Evolutionary conservation across 345 rosid species (phyloP), one percentile per base, ranked within the genome.

Genomic region (Pistacia integerrima): DNA sequence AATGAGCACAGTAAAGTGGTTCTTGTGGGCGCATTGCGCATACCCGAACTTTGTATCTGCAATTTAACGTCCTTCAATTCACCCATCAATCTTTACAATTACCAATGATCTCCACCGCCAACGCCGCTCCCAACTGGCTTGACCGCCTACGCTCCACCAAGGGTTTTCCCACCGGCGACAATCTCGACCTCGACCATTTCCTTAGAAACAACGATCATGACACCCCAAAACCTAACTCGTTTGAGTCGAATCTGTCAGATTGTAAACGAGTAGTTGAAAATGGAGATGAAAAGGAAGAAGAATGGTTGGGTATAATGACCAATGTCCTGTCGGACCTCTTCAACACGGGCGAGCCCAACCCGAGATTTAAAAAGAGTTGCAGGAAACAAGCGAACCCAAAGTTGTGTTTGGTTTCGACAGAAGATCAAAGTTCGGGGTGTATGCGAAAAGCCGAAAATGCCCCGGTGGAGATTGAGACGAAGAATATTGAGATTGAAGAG

Each of bases 311-410:
- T 60, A 67, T 85, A 64, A 84, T 94, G 90, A 90, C 69, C 82
- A 84, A 88, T 83, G 91, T 90, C 28, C 93, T 95, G 62, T 90
- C 89, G 33, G 96, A 92, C 82, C 97, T 95, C 49, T 95, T 95
- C 88, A 87, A 83, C 75, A 84, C 87, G 87, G 93, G 89, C 2
- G 82, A 80, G 1, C 46, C 71, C 9, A 16, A 44, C 61, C 69
- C 79, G 35, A 61, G 74, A 67, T 59, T 74, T 71, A 91, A 84
- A 76, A 91, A 85, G 84, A 22, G 80, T 33, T 76, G 87, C 58
- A 85, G 99, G 82, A 95, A 95, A 67, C 99, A 93, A 81, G 74
- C 88, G 22, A 92, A 92, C 85, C 99, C 99, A 78, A 93, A 75
- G 68, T 82, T 88, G 76, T 88, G 88, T 76, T 76, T 85, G 59